Evolutionary conservation across 2,329 filamentous ascomycete species (phyloP), one percentile per base, ranked within the genome.

Genomic region (Rugonectria rugulosa): DNA sequence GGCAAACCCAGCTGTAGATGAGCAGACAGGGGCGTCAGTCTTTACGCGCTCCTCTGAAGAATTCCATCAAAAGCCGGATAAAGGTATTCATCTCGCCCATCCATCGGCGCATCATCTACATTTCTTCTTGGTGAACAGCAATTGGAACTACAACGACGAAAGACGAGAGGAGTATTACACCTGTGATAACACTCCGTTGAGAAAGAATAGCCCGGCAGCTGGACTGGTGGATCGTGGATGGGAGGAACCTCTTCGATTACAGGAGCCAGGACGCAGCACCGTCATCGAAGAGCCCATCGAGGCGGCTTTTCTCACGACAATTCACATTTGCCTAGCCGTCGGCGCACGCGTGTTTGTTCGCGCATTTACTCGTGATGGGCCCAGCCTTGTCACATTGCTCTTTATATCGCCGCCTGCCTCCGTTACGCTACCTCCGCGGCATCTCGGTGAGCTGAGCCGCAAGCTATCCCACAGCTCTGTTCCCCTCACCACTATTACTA

Each of bases 351-450:
- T 19, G 12, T 49, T 53, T 38, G 43, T 40, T 56, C 56, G 58
- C 59, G 53, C 56, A 36, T 36, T 37, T 56, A 34, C 56, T 64
- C 62, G 64, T 64, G 57, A 66, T 65, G 64, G 58, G 64, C 55
- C 41, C 61, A 60, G 50, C 43, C 47, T 53, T 53, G 44, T 53
- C 40, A 43, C 23, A 26, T 51, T 42, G 52, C 43, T 61, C 41
- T 46, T 38, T 32, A 21, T 57, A 43, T 20, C 59, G 38, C 34
- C 29, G 15, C 37, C 29, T 47, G 31, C 48, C 48, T 43, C 31
- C 37, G 20, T 20, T 56, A 11, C 36, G 23, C 36, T 23, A 46
- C 40, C 37, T 52, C 36, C 27, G 43, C 47, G 23, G 43, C 42
- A 45, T 51, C 53, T 48, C 31, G 41, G 43, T 57, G 41, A 57